Evolutionary conservation across 306 rosid species (phyloP).

Genomic region (Cucumis hystrix): DNA sequence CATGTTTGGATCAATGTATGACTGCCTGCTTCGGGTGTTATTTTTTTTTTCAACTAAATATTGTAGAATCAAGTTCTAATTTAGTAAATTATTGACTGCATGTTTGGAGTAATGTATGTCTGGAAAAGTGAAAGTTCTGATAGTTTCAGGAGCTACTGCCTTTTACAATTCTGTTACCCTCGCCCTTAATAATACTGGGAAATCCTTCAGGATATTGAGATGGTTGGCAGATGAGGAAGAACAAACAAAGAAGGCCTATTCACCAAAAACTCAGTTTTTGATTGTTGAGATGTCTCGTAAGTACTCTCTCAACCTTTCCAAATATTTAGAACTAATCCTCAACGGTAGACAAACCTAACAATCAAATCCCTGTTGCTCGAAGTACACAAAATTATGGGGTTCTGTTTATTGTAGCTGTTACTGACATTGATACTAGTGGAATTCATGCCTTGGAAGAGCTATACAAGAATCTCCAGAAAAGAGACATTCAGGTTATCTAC

Average conservation of each 20-base stretch:
- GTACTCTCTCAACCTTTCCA: constrained; percentile 9
- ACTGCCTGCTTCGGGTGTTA: background rate
- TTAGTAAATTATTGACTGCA: background rate
- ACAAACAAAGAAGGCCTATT: constrained; percentile 26
- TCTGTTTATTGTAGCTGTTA: constrained; percentile 47
- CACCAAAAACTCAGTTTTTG: constrained; percentile 50
- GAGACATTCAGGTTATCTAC: constrained; percentile 50
- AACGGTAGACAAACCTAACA: background rate
- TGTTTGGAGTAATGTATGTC: background rate
- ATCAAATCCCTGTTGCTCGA: background rate
- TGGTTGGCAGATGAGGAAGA: constrained; percentile 80
- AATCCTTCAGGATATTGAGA: constrained; percentile 60
- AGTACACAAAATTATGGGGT: background rate
- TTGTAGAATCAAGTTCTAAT: background rate
- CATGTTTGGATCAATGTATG: too few relatives aligned
- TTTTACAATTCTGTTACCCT: background rate
- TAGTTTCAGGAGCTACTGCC: background rate
- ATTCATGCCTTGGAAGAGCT: constrained; percentile 90
- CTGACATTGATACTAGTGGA: constrained; percentile 92
- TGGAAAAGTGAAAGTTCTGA: background rate
- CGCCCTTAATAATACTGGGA: background rate
- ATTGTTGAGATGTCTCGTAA: constrained; percentile 92
- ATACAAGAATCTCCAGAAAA: constrained; percentile 54
- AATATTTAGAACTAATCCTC: background rate
- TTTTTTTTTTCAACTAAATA: background rate